Conservation (phyloP, 257 asterid genomes). For the Catharanthus roseus region DNA sequence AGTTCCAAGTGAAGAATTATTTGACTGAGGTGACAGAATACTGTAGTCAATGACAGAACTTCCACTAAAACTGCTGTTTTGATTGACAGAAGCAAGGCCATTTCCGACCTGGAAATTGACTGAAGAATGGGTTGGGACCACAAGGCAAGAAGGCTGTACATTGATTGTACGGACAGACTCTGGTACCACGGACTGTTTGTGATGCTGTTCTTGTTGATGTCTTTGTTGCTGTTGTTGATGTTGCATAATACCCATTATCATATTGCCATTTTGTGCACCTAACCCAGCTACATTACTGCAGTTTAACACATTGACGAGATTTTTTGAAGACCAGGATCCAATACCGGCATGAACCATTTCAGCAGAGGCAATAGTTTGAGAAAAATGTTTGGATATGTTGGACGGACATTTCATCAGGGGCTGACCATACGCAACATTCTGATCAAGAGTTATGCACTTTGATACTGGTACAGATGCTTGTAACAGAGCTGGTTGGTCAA, state of each 20-base stretch:
- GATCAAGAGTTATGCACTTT: conserved; percentile 44
- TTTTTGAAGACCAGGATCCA: conserved; percentile 44
- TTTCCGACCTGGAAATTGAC: conserved; percentile 44
- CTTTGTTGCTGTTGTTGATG: conserved; percentile 33
- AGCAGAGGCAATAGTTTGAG: conserved; percentile 37
- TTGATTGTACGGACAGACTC: conserved; percentile 42
- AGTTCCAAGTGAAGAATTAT: conserved; percentile 33
- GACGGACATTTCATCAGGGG: conserved; percentile 53
- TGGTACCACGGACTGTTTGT: conserved; percentile 32
- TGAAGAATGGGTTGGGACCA: conserved; percentile 57
- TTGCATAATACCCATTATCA: conserved; percentile 39
- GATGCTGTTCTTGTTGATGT: conserved; percentile 27
- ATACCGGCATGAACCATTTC: conserved; percentile 36
- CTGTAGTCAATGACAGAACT: conserved; percentile 32
- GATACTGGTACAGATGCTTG: conserved; percentile 53
- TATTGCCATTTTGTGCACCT: conserved; percentile 33
- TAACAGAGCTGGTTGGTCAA: conserved; percentile 48
- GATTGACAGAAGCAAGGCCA: conserved; percentile 37
- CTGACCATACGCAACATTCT: conserved; percentile 45
- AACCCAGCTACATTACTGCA: conserved; percentile 29
- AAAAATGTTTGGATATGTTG: conserved; percentile 34
- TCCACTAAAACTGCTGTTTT: conserved; percentile 30
- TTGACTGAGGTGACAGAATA: conserved; percentile 34
- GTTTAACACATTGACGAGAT: conserved; percentile 27
- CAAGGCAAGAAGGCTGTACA: conserved; percentile 78